Conservation (phyloP, 176 grass and related monocot species). For the Bonia amplexicaulis region DNA sequence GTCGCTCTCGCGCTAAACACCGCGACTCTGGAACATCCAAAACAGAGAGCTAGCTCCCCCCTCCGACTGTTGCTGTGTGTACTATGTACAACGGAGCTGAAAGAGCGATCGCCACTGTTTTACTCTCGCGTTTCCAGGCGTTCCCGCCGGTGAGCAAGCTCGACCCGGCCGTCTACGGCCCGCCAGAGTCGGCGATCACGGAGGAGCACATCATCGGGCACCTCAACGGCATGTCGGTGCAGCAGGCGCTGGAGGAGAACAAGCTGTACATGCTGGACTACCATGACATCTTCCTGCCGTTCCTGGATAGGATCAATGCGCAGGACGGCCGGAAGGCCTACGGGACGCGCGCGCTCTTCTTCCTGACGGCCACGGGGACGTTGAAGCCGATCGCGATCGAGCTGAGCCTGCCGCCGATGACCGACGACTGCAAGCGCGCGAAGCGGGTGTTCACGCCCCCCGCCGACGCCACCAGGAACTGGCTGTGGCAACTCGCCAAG, state of each 20-base stretch:
- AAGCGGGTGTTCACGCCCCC: conserved; percentile 88
- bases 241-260: conserved; percentile 57
- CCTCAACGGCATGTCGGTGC: conserved; percentile 77
- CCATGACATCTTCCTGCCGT: conserved; percentile 86
- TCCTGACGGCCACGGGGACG: conserved; percentile 62
- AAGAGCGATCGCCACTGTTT: neutral
- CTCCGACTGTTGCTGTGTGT: neutral
- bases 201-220: conserved; percentile 82
- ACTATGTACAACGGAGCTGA: neutral
- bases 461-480: conserved; percentile 70
- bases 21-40: neutral
- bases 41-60: neutral
- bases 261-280: conserved; percentile 81
- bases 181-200: conserved; percentile 80
- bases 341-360: conserved; percentile 82
- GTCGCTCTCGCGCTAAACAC: neutral
- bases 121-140: conserved; percentile 20
- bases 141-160: conserved; percentile 90
- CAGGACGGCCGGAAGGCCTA: conserved; percentile 89
- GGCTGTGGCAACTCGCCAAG: conserved; percentile 98
- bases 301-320: conserved; percentile 80
- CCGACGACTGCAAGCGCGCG: conserved; percentile 51
- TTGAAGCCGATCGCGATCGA: conserved; percentile 91
- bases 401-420: conserved; percentile 65
- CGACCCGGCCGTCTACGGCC: conserved; percentile 65